Conservation (phyloP, 2,329 filamentous ascomycete species). For the Gaeumannomyces sp. region DNA sequence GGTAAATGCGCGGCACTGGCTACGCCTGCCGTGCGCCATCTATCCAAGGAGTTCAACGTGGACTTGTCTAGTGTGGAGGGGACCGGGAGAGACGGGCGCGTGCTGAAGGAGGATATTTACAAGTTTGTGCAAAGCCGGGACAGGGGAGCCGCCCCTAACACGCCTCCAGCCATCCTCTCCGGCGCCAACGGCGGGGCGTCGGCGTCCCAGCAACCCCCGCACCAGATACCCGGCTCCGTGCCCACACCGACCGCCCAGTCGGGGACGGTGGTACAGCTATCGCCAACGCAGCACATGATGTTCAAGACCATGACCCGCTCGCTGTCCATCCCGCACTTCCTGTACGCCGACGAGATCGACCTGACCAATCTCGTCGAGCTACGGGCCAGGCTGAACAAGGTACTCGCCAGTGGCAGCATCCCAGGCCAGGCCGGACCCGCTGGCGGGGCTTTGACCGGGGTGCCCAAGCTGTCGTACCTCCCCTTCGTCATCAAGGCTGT, state of each 20-base stretch:
- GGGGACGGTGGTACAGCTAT: conserved; percentile 66
- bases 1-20: conserved; percentile 70
- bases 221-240: conserved; percentile 22
- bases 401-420: conserved; percentile 31
- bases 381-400: conserved; percentile 66
- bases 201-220: background rate
- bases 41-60: conserved; percentile 73
- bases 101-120: conserved; percentile 87
- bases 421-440: conserved; percentile 24
- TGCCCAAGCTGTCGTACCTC: conserved; percentile 75
- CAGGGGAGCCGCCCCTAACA: conserved; percentile 21
- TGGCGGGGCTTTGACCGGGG: conserved; percentile 33
- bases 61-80: conserved; percentile 74
- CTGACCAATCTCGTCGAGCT: conserved; percentile 68
- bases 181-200: background rate
- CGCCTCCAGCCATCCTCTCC: conserved; percentile 5
- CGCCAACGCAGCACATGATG: conserved; percentile 82
- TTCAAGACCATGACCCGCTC: conserved; percentile 97
- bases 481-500: conserved; percentile 96
- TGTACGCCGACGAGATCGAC: conserved; percentile 87
- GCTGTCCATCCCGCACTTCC: conserved; percentile 85
- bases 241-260: conserved; percentile 40
- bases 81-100: conserved; percentile 84
- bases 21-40: conserved; percentile 85
- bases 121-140: conserved; percentile 56